These are phyloP conservation scores for Plasmodium relictum DNA, from an alignment of 169 alveolate species.

Conservation along the genomic window DNA sequence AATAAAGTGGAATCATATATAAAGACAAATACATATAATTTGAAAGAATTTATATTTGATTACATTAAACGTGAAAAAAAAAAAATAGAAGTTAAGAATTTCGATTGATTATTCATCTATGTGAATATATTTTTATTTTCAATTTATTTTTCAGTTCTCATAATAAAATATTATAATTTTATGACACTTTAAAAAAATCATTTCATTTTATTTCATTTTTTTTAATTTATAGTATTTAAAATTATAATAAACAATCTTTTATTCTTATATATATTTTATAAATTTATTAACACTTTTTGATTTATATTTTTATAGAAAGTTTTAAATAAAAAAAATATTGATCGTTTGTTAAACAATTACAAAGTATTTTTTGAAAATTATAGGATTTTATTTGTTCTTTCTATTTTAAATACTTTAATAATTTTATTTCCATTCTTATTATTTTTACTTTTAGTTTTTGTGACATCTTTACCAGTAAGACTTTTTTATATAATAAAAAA, in stretches of 20 bases:
- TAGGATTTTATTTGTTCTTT: slow-evolving; percentile 24
- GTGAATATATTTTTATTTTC: no score
- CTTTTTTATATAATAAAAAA: neutral
- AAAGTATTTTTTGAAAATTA: slow-evolving; percentile 30
- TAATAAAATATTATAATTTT: no score
- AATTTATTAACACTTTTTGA: neutral
- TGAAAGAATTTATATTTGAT: slow-evolving; percentile 16
- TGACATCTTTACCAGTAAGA: slow-evolving; percentile 34
- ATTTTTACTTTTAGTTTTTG: slow-evolving; percentile 23
- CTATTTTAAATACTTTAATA: slow-evolving; percentile 23
- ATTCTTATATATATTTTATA: no score
- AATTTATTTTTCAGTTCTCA: no score
- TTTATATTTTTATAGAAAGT: slow-evolving; percentile 7
- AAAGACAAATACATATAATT: slow-evolving; percentile 25
- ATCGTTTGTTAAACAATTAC: slow-evolving; percentile 23
- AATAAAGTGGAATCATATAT: slow-evolving; percentile 18
- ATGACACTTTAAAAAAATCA: no score
- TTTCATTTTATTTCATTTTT: no score
- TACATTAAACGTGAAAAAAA: neutral
- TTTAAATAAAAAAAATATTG: slow-evolving; percentile 15
- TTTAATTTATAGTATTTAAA: no score
- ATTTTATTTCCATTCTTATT: slow-evolving; percentile 23
- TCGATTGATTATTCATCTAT: no score
- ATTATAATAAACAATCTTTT: no score
- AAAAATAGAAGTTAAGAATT: no score